Evolutionary conservation across 257 asterid genomes (phyloP).

Genomic region (Haberlea rhodopensis): DNA sequence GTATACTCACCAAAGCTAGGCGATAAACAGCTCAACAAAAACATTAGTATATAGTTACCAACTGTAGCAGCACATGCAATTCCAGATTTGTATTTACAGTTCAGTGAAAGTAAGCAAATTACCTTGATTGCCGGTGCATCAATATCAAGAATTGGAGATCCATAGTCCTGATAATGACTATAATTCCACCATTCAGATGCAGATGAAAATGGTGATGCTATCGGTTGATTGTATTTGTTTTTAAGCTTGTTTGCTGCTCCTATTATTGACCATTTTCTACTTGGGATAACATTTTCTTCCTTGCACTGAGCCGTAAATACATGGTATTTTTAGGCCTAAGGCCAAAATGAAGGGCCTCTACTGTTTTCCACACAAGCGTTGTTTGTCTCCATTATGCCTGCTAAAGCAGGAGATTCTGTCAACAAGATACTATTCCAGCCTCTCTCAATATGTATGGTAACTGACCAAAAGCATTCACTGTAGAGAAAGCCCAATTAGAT

Average conservation of each 20-base stretch:
- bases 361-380: slow-evolving; percentile 37
- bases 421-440: slow-evolving; percentile 44
- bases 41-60: slow-evolving; percentile 26
- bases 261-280: slow-evolving; percentile 40
- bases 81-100: slow-evolving; percentile 56
- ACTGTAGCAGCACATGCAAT: slow-evolving; percentile 42
- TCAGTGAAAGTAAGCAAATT: slow-evolving; percentile 39
- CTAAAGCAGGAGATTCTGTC: slow-evolving; percentile 39
- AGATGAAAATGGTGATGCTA: slow-evolving; percentile 43
- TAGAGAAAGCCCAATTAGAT: slow-evolving; percentile 26
- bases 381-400: slow-evolving; percentile 37
- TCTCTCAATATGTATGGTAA: slow-evolving; percentile 42
- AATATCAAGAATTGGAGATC: slow-evolving; percentile 41
- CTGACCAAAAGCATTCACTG: slow-evolving; percentile 42
- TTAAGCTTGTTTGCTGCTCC: slow-evolving; percentile 37
- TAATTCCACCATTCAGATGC: slow-evolving; percentile 35
- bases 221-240: slow-evolving; percentile 34
- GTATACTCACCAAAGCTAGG: slow-evolving; percentile 31
- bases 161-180: slow-evolving; percentile 39
- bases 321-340: slow-evolving; percentile 38
- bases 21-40: slow-evolving; percentile 24
- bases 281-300: slow-evolving; percentile 43
- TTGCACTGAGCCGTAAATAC: slow-evolving; percentile 54
- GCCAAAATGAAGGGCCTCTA: slow-evolving; percentile 37
- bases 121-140: slow-evolving; percentile 46